phyloP scores from a whole-genome alignment of 2,329 filamentous ascomycete genomes.

The Onygenales sp. region DNA sequence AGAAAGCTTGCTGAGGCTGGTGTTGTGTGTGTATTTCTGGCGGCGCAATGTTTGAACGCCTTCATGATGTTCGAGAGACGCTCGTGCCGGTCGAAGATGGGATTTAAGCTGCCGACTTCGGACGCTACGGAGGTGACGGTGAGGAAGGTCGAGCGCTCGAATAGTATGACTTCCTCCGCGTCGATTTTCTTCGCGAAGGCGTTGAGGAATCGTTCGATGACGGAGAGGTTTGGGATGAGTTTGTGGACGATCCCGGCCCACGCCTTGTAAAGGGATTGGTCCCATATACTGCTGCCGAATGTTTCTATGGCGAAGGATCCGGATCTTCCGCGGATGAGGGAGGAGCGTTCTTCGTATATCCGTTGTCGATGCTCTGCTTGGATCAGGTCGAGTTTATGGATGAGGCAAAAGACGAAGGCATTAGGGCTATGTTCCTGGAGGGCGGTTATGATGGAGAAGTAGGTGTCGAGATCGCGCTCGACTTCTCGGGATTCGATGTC shows the following conservation, averaged over 20 bases:
- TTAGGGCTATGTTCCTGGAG: conserved; percentile 72
- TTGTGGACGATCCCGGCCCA: conserved; percentile 98
- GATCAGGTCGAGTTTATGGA: conserved; percentile 98
- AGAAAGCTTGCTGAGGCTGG: conserved; percentile 34
- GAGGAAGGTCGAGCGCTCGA: conserved; percentile 91
- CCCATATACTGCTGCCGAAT: conserved; percentile 96
- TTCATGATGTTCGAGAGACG: conserved; percentile 96
- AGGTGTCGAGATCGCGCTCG: conserved; percentile 84
- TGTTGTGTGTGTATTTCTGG: conserved; percentile 35
- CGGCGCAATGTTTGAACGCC: conserved; percentile 80
- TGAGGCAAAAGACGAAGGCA: conserved; percentile 84
- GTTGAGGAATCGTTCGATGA: conserved; percentile 78
- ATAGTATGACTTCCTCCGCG: conserved; percentile 87
- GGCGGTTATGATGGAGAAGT: conserved; percentile 80
- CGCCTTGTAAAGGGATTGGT: conserved; percentile 94
- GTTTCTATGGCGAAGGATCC: conserved; percentile 67
- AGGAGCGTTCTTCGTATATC: conserved; percentile 76
- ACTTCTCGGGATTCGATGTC: conserved; percentile 96
- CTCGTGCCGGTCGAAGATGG: conserved; percentile 87
- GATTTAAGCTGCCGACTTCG: conserved; percentile 64
- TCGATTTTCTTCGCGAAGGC: conserved; percentile 77
- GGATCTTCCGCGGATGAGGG: conserved; percentile 67
- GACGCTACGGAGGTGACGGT: conserved; percentile 90
- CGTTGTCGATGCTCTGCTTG: conserved; percentile 66
- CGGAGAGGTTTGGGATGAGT: conserved; percentile 82